These are phyloP conservation scores for Lonicera japonica DNA, from an alignment of 129 eudicot species.

Conservation along the genomic window DNA sequence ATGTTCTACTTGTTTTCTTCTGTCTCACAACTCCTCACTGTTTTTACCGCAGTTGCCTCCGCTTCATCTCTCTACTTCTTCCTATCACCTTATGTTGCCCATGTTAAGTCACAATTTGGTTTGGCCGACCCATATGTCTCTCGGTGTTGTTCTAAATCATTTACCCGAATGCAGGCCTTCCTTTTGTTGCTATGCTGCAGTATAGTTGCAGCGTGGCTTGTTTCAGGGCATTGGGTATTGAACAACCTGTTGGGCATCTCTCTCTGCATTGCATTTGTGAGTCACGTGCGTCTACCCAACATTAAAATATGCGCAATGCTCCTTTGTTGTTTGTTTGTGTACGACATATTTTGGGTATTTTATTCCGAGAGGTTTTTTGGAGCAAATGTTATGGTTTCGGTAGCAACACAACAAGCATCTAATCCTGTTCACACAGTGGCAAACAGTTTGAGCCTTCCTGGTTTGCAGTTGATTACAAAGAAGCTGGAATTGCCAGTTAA, in stretches of 20 bases:
- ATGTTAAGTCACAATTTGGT: slow-evolving; percentile 53
- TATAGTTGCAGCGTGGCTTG: slow-evolving; percentile 74
- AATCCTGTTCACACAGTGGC: slow-evolving; percentile 98
- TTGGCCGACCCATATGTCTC: slow-evolving; percentile 68
- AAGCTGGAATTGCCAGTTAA: slow-evolving; percentile 96
- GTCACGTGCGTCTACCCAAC: slow-evolving; percentile 97
- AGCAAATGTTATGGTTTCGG: slow-evolving; percentile 95
- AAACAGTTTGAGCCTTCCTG: slow-evolving; percentile 86
- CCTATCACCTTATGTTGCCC: slow-evolving; percentile 59
- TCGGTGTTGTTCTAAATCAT: slow-evolving; percentile 75
- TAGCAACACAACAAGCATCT: slow-evolving; percentile 94
- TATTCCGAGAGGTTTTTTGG: slow-evolving; percentile 89
- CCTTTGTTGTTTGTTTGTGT: slow-evolving; percentile 70
- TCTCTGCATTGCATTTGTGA: slow-evolving; percentile 92
- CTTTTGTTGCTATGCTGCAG: slow-evolving; percentile 44
- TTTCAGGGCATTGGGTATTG: slow-evolving; percentile 85
- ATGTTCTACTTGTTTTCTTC: slow-evolving; percentile 98
- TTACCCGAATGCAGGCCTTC: slow-evolving; percentile 66
- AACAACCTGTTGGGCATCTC: slow-evolving; percentile 93
- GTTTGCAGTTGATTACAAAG: slow-evolving; percentile 72
- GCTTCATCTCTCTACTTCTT: slow-evolving; percentile 69
- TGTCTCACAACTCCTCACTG: slow-evolving; percentile 91
- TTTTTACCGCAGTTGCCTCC: slow-evolving; percentile 77
- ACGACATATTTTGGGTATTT: slow-evolving; percentile 96
- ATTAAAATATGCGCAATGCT: slow-evolving; percentile 93